Base-by-base conservation (phyloP, 2,329 filamentous ascomycete genomes). In the Venturia carpophila region DNA sequence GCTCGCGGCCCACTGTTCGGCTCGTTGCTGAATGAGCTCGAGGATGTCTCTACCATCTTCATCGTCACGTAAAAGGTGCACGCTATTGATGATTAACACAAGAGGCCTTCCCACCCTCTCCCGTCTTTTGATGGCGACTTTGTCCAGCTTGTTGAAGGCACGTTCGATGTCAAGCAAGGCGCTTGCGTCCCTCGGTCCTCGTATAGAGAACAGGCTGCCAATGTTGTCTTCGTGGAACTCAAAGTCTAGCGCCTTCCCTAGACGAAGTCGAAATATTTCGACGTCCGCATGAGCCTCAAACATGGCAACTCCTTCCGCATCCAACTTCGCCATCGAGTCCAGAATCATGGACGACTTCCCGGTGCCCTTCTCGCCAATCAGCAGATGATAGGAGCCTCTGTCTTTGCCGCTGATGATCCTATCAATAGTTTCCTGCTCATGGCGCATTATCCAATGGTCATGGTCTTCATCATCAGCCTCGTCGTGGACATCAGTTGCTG, bases 171-270 rank as follows among this genome's bases (percentile, higher is more conserved):
- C 94, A 1, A 99, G 82, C 42, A 99, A 80, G 5, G 94, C 92
- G 0, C 91, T 96, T 3, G 91, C 92, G 71, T 99, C 94, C 55
- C 94, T 85, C 0, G 94, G 94, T 0, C 94, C 94, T 39, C 90
- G 86, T 72, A 99, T 96, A 67, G 90, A 96, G 76, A 99, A 99
- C 67, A 99, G 89, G 6, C 90, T 91, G 56, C 94, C 94, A 68
- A 99, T 97, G 72, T 96, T 97, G 79, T 99, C 94, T 78, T 97
- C 94, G 73, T 97, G 91, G 71, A 90, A 99, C 73, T 99, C 94
- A 74, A 92, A 99, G 74, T 99, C 92, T 49, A 99, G 81, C 1
- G 92, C 91, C 74, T 96, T 97, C 34, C 94, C 94, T 3, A 99
- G 83, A 5, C 94, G 85, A 55, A 97, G 89, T 21, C 94, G 89